Evolutionary conservation across 305 asterid species (phyloP), one percentile per base, ranked within the genome.

Genomic region (Petunia hybrid): DNA sequence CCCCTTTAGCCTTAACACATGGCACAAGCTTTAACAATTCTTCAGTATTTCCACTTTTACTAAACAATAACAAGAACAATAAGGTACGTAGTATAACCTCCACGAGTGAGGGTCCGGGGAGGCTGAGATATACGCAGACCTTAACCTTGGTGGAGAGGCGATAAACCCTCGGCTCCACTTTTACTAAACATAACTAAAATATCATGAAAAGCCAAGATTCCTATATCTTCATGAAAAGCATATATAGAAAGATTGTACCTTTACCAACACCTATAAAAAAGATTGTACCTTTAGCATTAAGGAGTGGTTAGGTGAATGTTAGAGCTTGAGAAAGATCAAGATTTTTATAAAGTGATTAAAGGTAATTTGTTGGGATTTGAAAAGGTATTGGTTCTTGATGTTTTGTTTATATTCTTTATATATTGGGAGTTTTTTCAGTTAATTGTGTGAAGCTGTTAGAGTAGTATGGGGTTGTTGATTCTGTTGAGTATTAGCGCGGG

Each of bases 161-260:
- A 22, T 22, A 22, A 22, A 22, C 31, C 31, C 31, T 22, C 31
- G 31, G 31, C 31, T 48, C 97, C 98, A 56, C 98, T 94, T 40
- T 61, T 61, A 6, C 66, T 31, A 84, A 94, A 92, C 92, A 94
- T 36, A 16, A 94, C 94, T 83, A 94, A 43, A 83, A 92, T 78
- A 85, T 94, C 95, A 8, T 68, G 14, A 55, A 85, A 1, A 42
- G 88, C 87, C 82, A 92, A 66, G 86, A 94, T 87, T 90, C 97
- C 98, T 66, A 92, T 92, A 88, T 92, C 98, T 8, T 97, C 98
- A 81, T 94, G 98, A 9, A 94, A 93, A 53, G 98, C 96, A 84
- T 91, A 97, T 59, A 89, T 89, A 35, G 98, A 96, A 75, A 96
- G 89, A 8, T 92, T 65, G 70, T 90, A 92, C 59, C 90, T 85